Evolutionary conservation across 176 grass and related monocot species (phyloP), one percentile per base, ranked within the genome.

Genomic region (Juncus inflexus): DNA sequence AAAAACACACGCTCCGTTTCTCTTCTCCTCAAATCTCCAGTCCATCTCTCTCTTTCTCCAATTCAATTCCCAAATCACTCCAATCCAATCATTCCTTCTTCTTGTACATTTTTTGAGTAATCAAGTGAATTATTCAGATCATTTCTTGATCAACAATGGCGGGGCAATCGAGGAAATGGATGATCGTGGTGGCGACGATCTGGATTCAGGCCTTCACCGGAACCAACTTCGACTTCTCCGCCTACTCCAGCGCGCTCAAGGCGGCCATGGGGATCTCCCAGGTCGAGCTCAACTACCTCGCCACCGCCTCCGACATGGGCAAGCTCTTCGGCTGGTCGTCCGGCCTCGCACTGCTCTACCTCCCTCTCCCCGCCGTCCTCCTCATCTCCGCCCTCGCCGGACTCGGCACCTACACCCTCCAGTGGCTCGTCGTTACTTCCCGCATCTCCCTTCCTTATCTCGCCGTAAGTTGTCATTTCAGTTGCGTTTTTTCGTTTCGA

Each of bases 221-320:
- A 3, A 97, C 92, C 50, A 97, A 97, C 79, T 91, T 97, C 51
- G 92, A 97, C 74, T 97, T 97, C 82, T 83, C 92, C 54, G 92
- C 87, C 7, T 97, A 97, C 79, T 97, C 92, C 50, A 88, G 87
- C 42, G 82, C 80, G 16, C 55, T 97, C 0, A 97, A 97, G 13
- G 75, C 79, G 0, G 56, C 82, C 7, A 53, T 97, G 51, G 82
- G 77, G 0, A 69, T 97, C 0, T 97, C 92, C 0, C 87, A 97
- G 81, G 79, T 83, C 70, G 67, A 90, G 42, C 87, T 97, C 70
- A 89, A 86, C 66, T 97, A 80, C 77, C 68, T 97, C 0, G 87
- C 92, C 11, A 89, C 92, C 3, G 92, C 92, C 4, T 97, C 92
- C 6, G 92, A 97, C 84, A 74, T 97, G 6, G 92, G 92, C 54